Conservation (phyloP, 768 basidiomycete species). For the Boletus coccyginus region DNA sequence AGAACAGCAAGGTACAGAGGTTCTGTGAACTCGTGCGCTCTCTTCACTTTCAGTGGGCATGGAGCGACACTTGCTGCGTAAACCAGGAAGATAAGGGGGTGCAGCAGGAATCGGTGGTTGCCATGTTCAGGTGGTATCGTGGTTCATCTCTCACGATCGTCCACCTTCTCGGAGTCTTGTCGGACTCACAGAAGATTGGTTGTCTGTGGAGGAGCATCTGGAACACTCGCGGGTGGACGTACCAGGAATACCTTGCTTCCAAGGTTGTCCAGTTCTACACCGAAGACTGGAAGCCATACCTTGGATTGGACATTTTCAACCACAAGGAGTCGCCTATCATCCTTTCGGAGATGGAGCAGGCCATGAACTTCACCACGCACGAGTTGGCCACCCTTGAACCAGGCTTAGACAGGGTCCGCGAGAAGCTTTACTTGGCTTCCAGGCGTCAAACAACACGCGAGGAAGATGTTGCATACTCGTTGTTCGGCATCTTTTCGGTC, state of each 20-base stretch:
- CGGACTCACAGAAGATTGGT: not conserved
- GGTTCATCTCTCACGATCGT: not conserved
- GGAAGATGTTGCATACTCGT: slow-evolving; percentile 16
- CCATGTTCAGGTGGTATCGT: slow-evolving; percentile 19
- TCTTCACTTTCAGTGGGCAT: not conserved
- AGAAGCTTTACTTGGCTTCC: slow-evolving; percentile 13
- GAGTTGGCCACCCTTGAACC: not conserved
- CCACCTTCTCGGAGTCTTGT: not conserved
- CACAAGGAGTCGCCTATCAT: slow-evolving; percentile 5
- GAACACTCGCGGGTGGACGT: slow-evolving; percentile 15
- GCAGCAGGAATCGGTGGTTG: slow-evolving; percentile 4
- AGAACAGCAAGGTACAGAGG: not conserved
- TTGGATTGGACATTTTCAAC: not conserved
- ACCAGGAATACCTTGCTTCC: slow-evolving; percentile 7
- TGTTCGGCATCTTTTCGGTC: slow-evolving; percentile 13
- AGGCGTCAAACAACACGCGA: slow-evolving; percentile 5
- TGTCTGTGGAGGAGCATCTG: slow-evolving; percentile 1
- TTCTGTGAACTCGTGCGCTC: not conserved
- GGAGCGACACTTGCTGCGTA: slow-evolving; percentile 1
- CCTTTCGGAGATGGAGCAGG: slow-evolving; percentile 1
- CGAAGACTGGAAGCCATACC: slow-evolving; percentile 10
- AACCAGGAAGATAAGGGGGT: not conserved
- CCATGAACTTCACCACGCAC: not conserved
- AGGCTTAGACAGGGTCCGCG: not conserved
- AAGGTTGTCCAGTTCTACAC: slow-evolving; percentile 8